phyloP scores from a whole-genome alignment of 108 stramenopile species.

The Cyclotella kingstonii region DNA sequence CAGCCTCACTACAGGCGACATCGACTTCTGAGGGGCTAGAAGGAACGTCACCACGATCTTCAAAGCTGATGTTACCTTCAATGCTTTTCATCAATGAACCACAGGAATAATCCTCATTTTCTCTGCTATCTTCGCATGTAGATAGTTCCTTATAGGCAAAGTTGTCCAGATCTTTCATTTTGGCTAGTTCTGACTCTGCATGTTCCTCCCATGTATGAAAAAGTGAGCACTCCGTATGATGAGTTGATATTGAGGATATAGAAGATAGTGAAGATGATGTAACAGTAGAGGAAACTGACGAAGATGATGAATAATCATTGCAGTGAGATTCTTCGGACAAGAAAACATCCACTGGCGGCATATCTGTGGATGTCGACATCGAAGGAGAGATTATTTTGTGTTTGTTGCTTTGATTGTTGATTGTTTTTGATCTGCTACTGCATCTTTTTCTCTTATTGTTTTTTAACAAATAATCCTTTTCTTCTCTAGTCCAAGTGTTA shows the following conservation, averaged over 20 bases:
- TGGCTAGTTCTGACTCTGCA: not conserved
- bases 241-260: constrained; percentile 1
- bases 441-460: not conserved
- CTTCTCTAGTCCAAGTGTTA: not conserved
- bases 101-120: too few species aligned
- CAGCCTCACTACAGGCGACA: too few species aligned
- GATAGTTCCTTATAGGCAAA: too few species aligned
- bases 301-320: not conserved
- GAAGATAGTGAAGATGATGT: constrained; percentile 1
- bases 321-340: not conserved
- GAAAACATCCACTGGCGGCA: not conserved
- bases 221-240: constrained; percentile 2
- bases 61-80: too few species aligned
- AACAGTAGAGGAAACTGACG: not conserved
- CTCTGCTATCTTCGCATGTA: too few species aligned
- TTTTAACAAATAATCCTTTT: not conserved
- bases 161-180: too few species aligned
- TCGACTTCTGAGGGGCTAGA: too few species aligned
- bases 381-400: not conserved
- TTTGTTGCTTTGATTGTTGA: too few species aligned
- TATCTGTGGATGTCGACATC: not conserved
- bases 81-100: too few species aligned
- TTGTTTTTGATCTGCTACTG: not conserved
- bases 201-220: constrained; percentile 12
- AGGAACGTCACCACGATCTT: too few species aligned